Evolutionary conservation across 768 basidiomycete genomes (phyloP).

Genomic region (Serendipita vermifera): DNA sequence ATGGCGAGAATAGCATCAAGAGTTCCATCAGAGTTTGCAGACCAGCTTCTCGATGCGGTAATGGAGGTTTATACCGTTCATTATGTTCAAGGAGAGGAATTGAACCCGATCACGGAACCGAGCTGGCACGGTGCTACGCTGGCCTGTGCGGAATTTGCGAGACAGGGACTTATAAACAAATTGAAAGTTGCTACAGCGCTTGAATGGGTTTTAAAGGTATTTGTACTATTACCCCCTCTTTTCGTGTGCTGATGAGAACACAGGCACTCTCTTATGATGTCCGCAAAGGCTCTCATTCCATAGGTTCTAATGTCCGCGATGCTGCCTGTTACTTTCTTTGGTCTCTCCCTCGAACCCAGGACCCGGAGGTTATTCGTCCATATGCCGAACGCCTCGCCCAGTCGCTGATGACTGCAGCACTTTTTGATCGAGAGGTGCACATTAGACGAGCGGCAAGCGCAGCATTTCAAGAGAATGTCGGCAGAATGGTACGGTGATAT

Average conservation of each 20-base stretch:
- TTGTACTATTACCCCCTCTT: constrained; percentile 13
- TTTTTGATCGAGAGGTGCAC: constrained; percentile 88
- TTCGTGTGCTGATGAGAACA: neutral
- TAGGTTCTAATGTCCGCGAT: constrained; percentile 90
- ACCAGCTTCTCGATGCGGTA: constrained; percentile 73
- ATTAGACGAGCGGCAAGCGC: constrained; percentile 94
- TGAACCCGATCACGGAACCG: constrained; percentile 65
- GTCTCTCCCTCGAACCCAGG: constrained; percentile 77
- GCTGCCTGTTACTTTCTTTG: constrained; percentile 89
- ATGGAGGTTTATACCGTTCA: constrained; percentile 67
- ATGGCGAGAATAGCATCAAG: constrained; percentile 73
- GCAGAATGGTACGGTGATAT: constrained; percentile 57
- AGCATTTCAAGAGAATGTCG: constrained; percentile 94
- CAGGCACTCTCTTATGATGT: constrained; percentile 90
- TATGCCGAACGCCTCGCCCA: constrained; percentile 55
- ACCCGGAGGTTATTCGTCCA: constrained; percentile 41
- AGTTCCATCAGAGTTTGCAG: constrained; percentile 58
- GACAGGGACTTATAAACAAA: constrained; percentile 56
- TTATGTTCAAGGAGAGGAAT: constrained; percentile 50
- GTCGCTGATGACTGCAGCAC: constrained; percentile 59
- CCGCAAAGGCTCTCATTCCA: constrained; percentile 80
- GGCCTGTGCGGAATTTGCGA: constrained; percentile 83
- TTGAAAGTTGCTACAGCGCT: constrained; percentile 50
- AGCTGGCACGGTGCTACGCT: constrained; percentile 94
- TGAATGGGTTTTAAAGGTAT: constrained; percentile 69